Percentiles rank a stretch among this genome's conserved stretches.
Conservation (phyloP, 257 asterid genomes). For the Nicotiana sylvestris region DNA sequence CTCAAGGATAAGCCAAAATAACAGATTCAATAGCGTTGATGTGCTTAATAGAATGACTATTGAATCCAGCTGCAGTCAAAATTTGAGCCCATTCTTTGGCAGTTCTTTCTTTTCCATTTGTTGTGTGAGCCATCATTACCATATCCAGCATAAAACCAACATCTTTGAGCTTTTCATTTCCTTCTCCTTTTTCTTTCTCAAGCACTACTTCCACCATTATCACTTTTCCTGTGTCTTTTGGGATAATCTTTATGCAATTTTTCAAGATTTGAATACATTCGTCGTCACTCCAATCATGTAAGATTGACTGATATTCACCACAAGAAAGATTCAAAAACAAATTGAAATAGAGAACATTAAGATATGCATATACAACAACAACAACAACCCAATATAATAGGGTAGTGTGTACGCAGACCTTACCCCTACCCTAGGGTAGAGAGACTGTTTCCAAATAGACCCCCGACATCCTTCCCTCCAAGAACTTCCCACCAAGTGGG, state of each 20-base stretch:
- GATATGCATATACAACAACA: no score
- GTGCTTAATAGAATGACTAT: conserved; percentile 18
- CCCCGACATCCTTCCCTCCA: no score
- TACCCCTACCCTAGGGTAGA: no score
- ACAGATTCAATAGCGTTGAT: conserved; percentile 27
- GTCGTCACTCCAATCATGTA: conserved; percentile 79
- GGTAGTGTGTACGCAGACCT: no score
- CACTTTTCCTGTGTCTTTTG: conserved; percentile 41
- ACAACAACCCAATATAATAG: no score
- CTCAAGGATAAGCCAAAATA: conserved; percentile 49
- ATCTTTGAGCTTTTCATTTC: conserved; percentile 2
- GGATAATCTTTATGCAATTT: conserved; percentile 42
- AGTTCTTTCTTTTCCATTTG: conserved; percentile 56
- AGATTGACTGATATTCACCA: conserved; percentile 35
- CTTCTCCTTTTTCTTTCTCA: background rate
- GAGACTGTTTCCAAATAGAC: no score
- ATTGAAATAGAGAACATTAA: no score
- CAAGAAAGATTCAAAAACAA: background rate
- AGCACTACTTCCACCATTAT: conserved; percentile 67
- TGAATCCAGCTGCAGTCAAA: conserved; percentile 47
- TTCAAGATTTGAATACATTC: conserved; percentile 51
- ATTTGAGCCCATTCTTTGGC: conserved; percentile 45
- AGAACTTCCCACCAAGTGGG: no score
- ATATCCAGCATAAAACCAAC: conserved; percentile 50
- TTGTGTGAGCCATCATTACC: conserved; percentile 72